Percentiles rank a stretch among this genome's conserved stretches.
Conservation (phyloP, 2,329 filamentous ascomycete species). For the Apiospora arundinis region DNA sequence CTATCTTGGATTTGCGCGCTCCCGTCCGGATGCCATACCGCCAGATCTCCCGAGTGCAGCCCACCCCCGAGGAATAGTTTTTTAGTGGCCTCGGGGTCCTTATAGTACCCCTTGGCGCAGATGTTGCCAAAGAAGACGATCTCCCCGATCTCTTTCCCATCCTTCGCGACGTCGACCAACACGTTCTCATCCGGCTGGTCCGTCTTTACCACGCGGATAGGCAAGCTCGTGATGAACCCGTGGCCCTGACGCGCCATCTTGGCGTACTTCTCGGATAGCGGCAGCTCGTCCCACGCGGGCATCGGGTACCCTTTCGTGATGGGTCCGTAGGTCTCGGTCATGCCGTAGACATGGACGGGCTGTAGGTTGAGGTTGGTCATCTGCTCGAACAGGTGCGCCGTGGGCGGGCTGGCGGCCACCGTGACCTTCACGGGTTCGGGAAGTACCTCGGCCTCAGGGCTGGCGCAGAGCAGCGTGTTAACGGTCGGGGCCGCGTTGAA, state of each 20-base stretch:
- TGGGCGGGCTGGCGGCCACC: constrained; percentile 90
- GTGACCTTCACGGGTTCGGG: constrained; percentile 80
- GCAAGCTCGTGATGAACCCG: constrained; percentile 83
- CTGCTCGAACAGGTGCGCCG: constrained; percentile 87
- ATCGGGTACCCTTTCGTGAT: constrained; percentile 93
- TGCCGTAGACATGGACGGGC: constrained; percentile 92
- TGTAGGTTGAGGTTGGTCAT: constrained; percentile 84
- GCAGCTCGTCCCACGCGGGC: constrained; percentile 80
- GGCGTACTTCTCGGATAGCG: constrained; percentile 77
- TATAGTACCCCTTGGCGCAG: constrained; percentile 90
- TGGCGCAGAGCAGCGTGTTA: constrained; percentile 88
- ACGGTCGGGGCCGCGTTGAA: constrained; percentile 97
- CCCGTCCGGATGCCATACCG: constrained; percentile 91
- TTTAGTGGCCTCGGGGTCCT: constrained; percentile 82
- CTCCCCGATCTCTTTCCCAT: constrained; percentile 81
- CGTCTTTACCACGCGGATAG: constrained; percentile 81
- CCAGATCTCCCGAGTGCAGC: constrained; percentile 88
- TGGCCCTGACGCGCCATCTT: constrained; percentile 95
- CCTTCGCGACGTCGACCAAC: constrained; percentile 69
- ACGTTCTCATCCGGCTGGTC: constrained; percentile 72
- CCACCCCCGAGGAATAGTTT: constrained; percentile 89
- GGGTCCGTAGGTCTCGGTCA: constrained; percentile 90
- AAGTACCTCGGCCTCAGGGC: constrained; percentile 75
- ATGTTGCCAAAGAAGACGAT: constrained; percentile 92
- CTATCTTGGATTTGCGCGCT: constrained; percentile 91